These are phyloP conservation scores for Diaporthe capsici DNA, from an alignment of 2,329 filamentous ascomycete genomes.

Conservation along the genomic window DNA sequence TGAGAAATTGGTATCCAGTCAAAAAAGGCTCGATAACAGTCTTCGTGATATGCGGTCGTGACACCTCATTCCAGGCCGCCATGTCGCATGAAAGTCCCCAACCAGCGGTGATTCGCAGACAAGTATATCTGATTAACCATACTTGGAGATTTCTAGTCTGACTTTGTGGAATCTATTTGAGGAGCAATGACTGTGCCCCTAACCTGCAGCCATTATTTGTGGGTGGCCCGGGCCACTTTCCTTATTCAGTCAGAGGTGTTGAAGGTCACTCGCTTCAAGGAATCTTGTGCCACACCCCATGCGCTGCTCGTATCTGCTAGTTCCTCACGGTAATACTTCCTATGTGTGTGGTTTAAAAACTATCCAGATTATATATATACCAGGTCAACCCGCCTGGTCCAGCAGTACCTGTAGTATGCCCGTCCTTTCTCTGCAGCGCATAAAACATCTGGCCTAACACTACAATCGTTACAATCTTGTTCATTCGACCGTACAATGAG, in stretches of 20 bases:
- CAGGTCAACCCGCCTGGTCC: not conserved
- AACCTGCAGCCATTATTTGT: not conserved
- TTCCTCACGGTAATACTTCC: not conserved
- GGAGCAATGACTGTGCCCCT: too few species aligned
- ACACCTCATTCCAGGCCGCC: not conserved
- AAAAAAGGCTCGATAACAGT: not conserved
- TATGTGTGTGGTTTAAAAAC: not conserved
- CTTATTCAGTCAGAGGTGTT: not conserved
- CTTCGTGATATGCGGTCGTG: not conserved
- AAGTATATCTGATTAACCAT: not conserved
- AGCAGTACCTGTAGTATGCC: not conserved
- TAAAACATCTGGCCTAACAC: not conserved
- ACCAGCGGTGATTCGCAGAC: not conserved
- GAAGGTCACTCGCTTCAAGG: not conserved
- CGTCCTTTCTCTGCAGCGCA: not conserved
- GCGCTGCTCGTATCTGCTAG: not conserved
- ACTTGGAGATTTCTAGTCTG: not conserved
- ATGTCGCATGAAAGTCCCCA: not conserved
- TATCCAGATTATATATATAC: not conserved
- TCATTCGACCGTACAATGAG: not conserved
- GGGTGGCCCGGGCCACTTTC: not conserved
- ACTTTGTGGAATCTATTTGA: not conserved
- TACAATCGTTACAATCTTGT: constrained; percentile 2
- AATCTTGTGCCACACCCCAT: not conserved
- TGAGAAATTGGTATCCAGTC: not conserved